Base-by-base conservation (phyloP, 2,329 filamentous ascomycete genomes). In the Saccharata proteae region DNA sequence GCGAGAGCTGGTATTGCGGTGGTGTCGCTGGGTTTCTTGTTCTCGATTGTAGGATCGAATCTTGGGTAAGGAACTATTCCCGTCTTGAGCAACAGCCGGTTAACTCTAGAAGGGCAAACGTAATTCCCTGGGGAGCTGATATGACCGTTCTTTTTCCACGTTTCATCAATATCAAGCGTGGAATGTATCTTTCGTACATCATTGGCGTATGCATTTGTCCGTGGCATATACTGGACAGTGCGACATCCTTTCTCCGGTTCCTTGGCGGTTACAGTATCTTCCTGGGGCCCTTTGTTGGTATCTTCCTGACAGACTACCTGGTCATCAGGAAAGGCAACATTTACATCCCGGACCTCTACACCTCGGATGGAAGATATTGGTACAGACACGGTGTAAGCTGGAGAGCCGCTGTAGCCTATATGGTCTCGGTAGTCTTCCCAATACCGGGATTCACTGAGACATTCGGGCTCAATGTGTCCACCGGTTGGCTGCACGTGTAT, bases 201-300 rank as follows among this genome's bases (percentile, higher is more conserved):
- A 20, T 31, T 2, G 12, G 15, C 7, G 15, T 24, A 12, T 14
- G 17, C 19, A 21, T 31, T 11, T 25, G 14, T 9, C 28, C 28
- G 24, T 57, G 53, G 53, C 54, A 55, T 34, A 53, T 57, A 22
- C 45, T 56, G 6, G 46, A 48, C 3, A 52, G 48, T 0, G 52
- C 54, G 4, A 41, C 44, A 6, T 51, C 47, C 25, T 55, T 57
- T 40, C 44, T 56, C 8, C 42, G 7, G 6, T 56, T 57, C 44
- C 38, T 46, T 5, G 37, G 43, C 26, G 43, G 43, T 29, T 46
- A 47, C 33, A 41, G 40, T 18, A 43, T 47, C 31, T 47, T 47
- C 35, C 26, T 47, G 15, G 45, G 45, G 0, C 43, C 43, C 14
- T 42, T 46, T 37, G 41, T 43, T 5, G 37, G 42, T 12, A 42